Evolutionary conservation across 495 filamentous ascomycete species (phyloP).

Genomic region (Penicillium subrubescens): DNA sequence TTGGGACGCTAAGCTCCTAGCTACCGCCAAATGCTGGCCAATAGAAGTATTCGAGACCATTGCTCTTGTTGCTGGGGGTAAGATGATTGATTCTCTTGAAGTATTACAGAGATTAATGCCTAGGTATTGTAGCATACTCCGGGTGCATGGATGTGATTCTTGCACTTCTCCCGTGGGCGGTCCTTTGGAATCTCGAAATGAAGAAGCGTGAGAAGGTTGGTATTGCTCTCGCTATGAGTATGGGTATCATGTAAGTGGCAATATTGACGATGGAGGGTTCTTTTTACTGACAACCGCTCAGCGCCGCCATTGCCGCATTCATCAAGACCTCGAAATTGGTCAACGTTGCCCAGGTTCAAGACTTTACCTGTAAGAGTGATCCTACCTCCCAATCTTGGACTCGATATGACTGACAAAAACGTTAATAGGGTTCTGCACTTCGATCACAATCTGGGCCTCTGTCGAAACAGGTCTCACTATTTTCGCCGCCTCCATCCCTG

Average conservation of each 20-base stretch:
- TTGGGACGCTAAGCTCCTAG: constrained; percentile 20
- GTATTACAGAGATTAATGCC: neutral
- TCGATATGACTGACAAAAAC: neutral
- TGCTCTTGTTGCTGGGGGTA: constrained; percentile 27
- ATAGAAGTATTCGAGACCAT: constrained; percentile 20
- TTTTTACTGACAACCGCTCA: neutral
- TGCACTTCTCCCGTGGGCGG: constrained; percentile 27
- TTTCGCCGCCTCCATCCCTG: constrained; percentile 29
- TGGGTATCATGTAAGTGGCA: constrained; percentile 27
- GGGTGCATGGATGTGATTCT: constrained; percentile 31
- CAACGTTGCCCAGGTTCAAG: constrained; percentile 16
- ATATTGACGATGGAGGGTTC: neutral
- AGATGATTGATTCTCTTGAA: neutral
- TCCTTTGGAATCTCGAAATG: constrained; percentile 33
- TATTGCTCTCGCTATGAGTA: constrained; percentile 30
- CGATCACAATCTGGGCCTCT: constrained; percentile 27
- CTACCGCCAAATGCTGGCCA: constrained; percentile 28
- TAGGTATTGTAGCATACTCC: constrained; percentile 20
- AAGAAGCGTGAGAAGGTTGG: constrained; percentile 26
- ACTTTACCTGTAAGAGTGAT: constrained; percentile 28
- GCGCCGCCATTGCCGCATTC: constrained; percentile 25
- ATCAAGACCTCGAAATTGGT: constrained; percentile 29
- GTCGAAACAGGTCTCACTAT: constrained; percentile 30
- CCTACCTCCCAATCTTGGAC: neutral
- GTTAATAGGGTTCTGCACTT: constrained; percentile 13